Evolutionary conservation across 257 asterid genomes (phyloP), one percentile per base, ranked within the genome.

Genomic region (Solanum peruvianum): DNA sequence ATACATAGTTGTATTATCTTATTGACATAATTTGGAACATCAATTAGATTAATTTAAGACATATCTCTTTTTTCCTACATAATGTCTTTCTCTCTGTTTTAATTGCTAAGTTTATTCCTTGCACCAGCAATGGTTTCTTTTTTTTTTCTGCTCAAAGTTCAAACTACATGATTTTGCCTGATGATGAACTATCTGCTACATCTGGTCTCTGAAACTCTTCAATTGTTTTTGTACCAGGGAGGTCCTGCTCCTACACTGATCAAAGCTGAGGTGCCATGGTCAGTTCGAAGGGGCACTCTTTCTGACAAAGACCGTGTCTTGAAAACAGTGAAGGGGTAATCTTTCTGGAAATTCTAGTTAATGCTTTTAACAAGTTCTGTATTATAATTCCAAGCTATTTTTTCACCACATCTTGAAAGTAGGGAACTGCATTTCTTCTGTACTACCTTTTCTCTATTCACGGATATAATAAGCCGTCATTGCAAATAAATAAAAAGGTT

Each of bases 201-300:
- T 25, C 64, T 42, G 66, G 47, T 80, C 66, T 47, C 60, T n/a
- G 62, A 88, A 37, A 69, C 72, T 27, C 33, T 25, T 89, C 45
- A 86, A 58, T 76, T 89, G 82, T 78, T 83, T 69, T n/a, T 87
- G 91, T 75, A 84, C 87, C 93, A 96, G 99, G 94, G 91, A 41
- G 92, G 91, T 42, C 90, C 87, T 81, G 80, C 82, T 58, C 60
- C 82, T 42, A 49, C 89, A 49, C 85, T 87, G 41, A 62, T 85
- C 85, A 87, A 84, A 64, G 89, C 89, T 85, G 89, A 87, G 52
- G 85, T 39, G 49, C 89, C 89, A 45, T 87, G 87, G 89, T 87
- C 89, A 20, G 87, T 66, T 52, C 62, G 15, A 76, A 73, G 87
- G 77, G 87, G 89, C 39, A 45, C 39, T 15, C 85, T 87, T 49